A percentile compares a stretch with the other conserved stretches of the same genome.
Conservation (phyloP, 108 stramenopile genomes). For the Nannochloropsis gaditana region DNA sequence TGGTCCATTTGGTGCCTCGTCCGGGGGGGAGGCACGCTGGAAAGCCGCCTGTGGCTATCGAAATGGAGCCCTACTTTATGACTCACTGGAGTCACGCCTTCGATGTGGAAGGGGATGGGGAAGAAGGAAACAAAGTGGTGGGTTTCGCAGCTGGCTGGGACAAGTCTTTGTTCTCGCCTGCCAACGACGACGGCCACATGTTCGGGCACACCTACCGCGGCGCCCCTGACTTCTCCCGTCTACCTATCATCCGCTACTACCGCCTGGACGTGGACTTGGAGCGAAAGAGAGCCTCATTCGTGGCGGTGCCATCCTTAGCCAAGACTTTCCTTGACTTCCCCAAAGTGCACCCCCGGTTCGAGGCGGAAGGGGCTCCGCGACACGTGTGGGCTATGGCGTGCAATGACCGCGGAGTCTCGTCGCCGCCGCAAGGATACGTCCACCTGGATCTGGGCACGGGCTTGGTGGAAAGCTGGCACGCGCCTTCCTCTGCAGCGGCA, state of each 20-base stretch:
- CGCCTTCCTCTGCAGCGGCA: background rate
- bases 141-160: background rate
- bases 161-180: background rate
- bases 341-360: background rate
- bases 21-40: background rate
- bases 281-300: background rate
- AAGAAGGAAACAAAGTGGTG: background rate
- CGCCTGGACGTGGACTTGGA: conserved; percentile 20
- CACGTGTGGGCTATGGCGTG: conserved; percentile 19
- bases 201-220: background rate
- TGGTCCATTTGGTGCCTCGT: conserved; percentile 1
- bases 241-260: background rate
- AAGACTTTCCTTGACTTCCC: background rate
- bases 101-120: background rate
- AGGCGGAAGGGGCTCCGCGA: background rate
- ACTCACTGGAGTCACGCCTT: background rate
- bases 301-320: background rate
- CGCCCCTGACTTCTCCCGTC: background rate
- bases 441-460: background rate
- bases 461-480: background rate
- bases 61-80: conserved; percentile 3
- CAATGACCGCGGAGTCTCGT: background rate
- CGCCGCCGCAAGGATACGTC: conserved; percentile 15
- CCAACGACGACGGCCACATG: background rate
- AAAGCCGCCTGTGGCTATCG: background rate